Conservation (phyloP, 1,284 basidiomycete species). For the Termitomyces sp. region DNA sequence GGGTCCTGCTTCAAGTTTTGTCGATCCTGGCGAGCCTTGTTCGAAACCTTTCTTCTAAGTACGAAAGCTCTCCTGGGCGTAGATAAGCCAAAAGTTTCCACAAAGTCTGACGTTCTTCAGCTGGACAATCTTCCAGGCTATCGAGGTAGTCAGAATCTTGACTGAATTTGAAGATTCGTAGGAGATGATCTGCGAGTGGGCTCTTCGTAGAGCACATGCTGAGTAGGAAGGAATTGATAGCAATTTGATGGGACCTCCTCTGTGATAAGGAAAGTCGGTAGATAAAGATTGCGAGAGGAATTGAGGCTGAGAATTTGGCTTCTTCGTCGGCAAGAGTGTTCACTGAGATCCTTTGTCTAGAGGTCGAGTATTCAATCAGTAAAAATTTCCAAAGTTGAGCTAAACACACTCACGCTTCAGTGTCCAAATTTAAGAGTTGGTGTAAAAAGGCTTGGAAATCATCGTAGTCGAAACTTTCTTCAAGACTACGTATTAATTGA, state of each 20-base stretch:
- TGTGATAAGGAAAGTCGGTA: slow-evolving; percentile 5
- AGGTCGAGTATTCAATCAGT: background rate
- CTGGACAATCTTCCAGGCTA: background rate
- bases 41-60: slow-evolving; percentile 7
- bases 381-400: background rate
- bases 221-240: slow-evolving; percentile 4
- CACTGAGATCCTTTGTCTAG: background rate
- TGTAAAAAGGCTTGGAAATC: slow-evolving; percentile 1
- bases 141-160: slow-evolving; percentile 9
- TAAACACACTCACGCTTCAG: slow-evolving; percentile 1
- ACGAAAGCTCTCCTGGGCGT: slow-evolving; percentile 1
- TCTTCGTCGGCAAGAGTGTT: background rate
- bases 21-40: slow-evolving; percentile 1
- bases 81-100: slow-evolving; percentile 9
- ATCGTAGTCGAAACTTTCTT: slow-evolving; percentile 6
- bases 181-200: slow-evolving; percentile 4
- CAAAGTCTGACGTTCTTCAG: slow-evolving; percentile 7
- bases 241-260: slow-evolving; percentile 1
- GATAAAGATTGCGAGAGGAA: slow-evolving; percentile 6
- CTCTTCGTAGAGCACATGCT: slow-evolving; percentile 5
- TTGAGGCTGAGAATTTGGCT: slow-evolving; percentile 2
- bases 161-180: slow-evolving; percentile 7
- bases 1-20: slow-evolving; percentile 4
- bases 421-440: slow-evolving; percentile 5
- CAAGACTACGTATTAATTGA: slow-evolving; percentile 3